phyloP scores from a whole-genome alignment of 2,329 filamentous ascomycete species.

The Cyanodermella asteris region DNA sequence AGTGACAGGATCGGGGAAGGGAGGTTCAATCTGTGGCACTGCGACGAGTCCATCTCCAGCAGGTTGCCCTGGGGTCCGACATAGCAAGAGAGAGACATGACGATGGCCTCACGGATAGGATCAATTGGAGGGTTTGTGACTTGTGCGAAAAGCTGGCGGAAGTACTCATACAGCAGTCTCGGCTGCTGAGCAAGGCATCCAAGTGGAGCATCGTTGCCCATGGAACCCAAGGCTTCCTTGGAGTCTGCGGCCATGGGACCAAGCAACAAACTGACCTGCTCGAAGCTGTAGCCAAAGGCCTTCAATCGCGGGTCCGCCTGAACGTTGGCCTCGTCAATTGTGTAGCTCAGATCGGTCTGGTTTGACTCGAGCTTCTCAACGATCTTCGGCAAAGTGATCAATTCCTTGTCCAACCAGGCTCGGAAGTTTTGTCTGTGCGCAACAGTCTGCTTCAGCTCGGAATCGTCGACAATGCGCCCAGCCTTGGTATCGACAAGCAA shows the following conservation, averaged over 20 bases:
- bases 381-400: constrained; percentile 61
- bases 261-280: constrained; percentile 79
- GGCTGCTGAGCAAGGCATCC: constrained; percentile 81
- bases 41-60: constrained; percentile 74
- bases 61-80: constrained; percentile 90
- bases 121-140: constrained; percentile 97
- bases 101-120: constrained; percentile 87
- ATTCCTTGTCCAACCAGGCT: constrained; percentile 65
- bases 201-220: constrained; percentile 90
- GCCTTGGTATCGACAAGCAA: constrained; percentile 77
- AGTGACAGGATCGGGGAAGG: constrained; percentile 78
- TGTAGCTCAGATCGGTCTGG: constrained; percentile 38
- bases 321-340: constrained; percentile 46
- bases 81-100: constrained; percentile 95
- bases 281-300: constrained; percentile 83
- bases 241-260: constrained; percentile 94
- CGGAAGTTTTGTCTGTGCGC: constrained; percentile 74
- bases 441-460: constrained; percentile 74
- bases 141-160: constrained; percentile 91
- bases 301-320: constrained; percentile 70
- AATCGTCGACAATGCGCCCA: constrained; percentile 84
- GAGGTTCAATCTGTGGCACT: constrained; percentile 67
- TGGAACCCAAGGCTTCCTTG: constrained; percentile 89
- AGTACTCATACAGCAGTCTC: constrained; percentile 82
- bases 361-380: constrained; percentile 36